These are phyloP conservation scores for Trypanosoma vivax DNA, from an alignment of 208 protist species.

Conservation along the genomic window DNA sequence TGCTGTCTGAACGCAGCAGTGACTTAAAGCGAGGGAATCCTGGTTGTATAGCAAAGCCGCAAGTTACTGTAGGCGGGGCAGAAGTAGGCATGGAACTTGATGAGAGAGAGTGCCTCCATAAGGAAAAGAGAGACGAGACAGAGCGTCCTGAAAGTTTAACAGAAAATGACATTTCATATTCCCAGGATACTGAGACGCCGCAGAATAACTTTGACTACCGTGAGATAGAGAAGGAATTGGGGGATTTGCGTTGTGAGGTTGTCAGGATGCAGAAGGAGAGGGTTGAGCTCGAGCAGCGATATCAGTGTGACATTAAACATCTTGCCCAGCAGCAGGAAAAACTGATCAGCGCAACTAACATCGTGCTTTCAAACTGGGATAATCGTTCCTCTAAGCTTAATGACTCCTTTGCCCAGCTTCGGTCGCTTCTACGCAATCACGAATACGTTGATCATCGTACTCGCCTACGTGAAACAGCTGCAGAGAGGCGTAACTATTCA, in stretches of 20 bases:
- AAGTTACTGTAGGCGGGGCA: constrained; percentile 30
- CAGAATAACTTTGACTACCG: constrained; percentile 65
- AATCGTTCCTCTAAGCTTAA: constrained; percentile 49
- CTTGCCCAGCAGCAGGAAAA: constrained; percentile 58
- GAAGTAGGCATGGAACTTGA: constrained; percentile 31
- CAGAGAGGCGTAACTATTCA: constrained; percentile 54
- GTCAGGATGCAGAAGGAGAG: constrained; percentile 30
- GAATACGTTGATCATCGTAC: constrained; percentile 65
- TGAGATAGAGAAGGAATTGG: constrained; percentile 37
- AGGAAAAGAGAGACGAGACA: constrained; percentile 37
- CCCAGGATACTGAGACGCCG: constrained; percentile 25
- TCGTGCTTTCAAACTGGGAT: constrained; percentile 57
- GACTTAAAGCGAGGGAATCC: no score
- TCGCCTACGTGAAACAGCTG: constrained; percentile 47
- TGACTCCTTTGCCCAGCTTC: constrained; percentile 50
- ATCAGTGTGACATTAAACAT: constrained; percentile 53
- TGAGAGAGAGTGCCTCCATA: constrained; percentile 30
- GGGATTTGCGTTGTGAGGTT: constrained; percentile 25
- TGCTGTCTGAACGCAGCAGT: no score
- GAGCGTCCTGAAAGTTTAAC: constrained; percentile 25
- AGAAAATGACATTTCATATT: constrained; percentile 17
- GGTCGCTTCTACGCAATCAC: constrained; percentile 47
- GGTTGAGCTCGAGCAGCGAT: constrained; percentile 38
- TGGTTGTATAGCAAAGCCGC: no score
- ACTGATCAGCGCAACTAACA: constrained; percentile 39